Conservation (phyloP, 2,329 filamentous ascomycete genomes). For the Colletotrichum sp. region DNA sequence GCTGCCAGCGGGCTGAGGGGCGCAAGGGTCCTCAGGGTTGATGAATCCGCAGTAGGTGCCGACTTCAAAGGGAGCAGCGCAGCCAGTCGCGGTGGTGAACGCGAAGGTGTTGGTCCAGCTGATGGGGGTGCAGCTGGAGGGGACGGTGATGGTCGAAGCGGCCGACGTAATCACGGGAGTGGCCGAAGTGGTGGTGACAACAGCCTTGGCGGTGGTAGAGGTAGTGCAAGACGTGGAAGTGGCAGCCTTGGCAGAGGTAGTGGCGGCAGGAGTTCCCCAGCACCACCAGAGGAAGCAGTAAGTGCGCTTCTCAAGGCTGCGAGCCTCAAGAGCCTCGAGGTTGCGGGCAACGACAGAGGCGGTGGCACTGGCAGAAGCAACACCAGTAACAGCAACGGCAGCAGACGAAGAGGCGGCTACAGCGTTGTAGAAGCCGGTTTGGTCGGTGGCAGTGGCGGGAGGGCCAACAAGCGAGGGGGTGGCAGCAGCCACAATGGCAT, state of each 20-base stretch:
- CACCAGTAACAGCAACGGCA: background rate
- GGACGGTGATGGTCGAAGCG: background rate
- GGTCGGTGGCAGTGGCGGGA: background rate
- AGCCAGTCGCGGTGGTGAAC: slow-evolving; percentile 1
- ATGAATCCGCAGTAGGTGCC: slow-evolving; percentile 15
- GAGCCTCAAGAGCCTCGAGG: background rate
- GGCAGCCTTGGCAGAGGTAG: background rate
- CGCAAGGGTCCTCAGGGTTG: slow-evolving; percentile 18
- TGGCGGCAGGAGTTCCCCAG: background rate
- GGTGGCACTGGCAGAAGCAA: slow-evolving; percentile 6
- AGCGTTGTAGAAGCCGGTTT: slow-evolving; percentile 4
- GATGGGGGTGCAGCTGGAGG: slow-evolving; percentile 5
- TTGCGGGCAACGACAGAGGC: background rate
- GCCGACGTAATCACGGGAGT: background rate
- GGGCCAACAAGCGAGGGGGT: background rate
- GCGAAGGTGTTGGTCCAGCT: slow-evolving; percentile 11
- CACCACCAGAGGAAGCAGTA: background rate
- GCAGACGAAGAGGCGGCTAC: background rate
- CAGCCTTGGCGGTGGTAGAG: background rate
- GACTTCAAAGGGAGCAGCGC: background rate
- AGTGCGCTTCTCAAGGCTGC: background rate
- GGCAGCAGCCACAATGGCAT: background rate
- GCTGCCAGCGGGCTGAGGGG: background rate
- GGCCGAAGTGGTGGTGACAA: background rate
- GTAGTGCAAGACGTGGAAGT: background rate